These are phyloP conservation scores for Trichocladium uniseriatum DNA, from an alignment of 495 filamentous ascomycete genomes.

Conservation along the genomic window DNA sequence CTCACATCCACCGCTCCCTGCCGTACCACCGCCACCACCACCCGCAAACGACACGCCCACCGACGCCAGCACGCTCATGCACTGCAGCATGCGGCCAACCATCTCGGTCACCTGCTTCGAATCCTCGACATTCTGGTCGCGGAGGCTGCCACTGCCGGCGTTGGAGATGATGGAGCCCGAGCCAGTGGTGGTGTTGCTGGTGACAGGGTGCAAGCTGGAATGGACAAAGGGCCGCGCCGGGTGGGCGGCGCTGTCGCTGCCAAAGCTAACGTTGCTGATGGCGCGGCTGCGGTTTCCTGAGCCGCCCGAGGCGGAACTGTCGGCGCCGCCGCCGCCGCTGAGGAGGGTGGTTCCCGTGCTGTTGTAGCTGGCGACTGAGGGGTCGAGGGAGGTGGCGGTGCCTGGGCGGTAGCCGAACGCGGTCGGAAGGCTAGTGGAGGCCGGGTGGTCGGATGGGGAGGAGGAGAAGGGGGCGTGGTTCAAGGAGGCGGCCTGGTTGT, in stretches of 20 bases:
- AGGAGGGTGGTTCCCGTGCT: conserved; percentile 68
- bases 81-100: conserved; percentile 93
- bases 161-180: not conserved
- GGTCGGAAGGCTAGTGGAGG: conserved; percentile 21
- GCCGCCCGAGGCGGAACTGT: conserved; percentile 40
- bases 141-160: conserved; percentile 26
- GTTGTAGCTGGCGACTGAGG: conserved; percentile 60
- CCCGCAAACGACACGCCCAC: conserved; percentile 40
- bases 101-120: conserved; percentile 87
- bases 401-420: conserved; percentile 47
- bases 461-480: conserved; percentile 19
- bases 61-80: conserved; percentile 78
- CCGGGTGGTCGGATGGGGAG: conserved; percentile 28
- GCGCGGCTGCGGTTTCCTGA: conserved; percentile 53
- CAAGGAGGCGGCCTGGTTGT: conserved; percentile 5
- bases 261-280: conserved; percentile 78
- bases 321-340: conserved; percentile 38
- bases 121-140: conserved; percentile 49
- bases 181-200: conserved; percentile 17
- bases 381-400: conserved; percentile 64
- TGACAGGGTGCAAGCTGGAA: not conserved
- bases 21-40: conserved; percentile 12
- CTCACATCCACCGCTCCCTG: conserved; percentile 9
- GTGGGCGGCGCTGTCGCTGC: conserved; percentile 33
- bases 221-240: conserved; percentile 31